These are phyloP conservation scores for sorghum (Sorghum bicolor) DNA, from an alignment of 176 grass and related monocot species.

Conservation along the genomic window Sorghum_bicolor_NCBIv3 NC_012870.2:74880501-74881000, in stretches of 20 bases:
- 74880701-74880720: constrained; percentile 97
- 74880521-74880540: no score
- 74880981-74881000: constrained; percentile 93
- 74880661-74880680: constrained; percentile 62
- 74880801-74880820: neutral
- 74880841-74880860: constrained; percentile 18
- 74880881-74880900: constrained; percentile 55
- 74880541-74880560: constrained; percentile 79
- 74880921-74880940: neutral
- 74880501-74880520: neutral
- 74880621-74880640: constrained; percentile 62
- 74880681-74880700: constrained; percentile 90
- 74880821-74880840: neutral
- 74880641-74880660: constrained; percentile 68
- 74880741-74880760: neutral
- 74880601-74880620: constrained; percentile 71
- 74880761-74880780: neutral
- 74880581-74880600: constrained; percentile 72
- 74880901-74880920: neutral
- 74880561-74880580: constrained; percentile 76
- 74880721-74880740: constrained; percentile 19
- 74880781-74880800: neutral
- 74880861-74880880: constrained; percentile 92
- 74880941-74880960: constrained; percentile 59
- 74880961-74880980: constrained; percentile 77